Conservation (phyloP, 768 basidiomycete genomes). For the Lactarius hatsudake region DNA sequence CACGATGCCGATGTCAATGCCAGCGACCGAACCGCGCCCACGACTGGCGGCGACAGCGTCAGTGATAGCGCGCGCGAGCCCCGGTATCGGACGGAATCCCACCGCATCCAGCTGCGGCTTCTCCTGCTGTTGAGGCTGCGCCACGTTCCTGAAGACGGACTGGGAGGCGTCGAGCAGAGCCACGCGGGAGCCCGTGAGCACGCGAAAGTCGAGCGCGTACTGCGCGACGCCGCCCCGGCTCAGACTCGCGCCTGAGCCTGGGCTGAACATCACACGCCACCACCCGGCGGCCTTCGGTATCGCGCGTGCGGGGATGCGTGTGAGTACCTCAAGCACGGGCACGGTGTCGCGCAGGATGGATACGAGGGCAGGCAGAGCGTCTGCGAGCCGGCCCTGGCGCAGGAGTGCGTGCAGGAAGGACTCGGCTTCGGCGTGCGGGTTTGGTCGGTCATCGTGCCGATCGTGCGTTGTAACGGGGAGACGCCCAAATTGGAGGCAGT, state of each 20-base stretch:
- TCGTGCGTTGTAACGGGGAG: slow-evolving; percentile 17
- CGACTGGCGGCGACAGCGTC: slow-evolving; percentile 23
- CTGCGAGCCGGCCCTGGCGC: slow-evolving; percentile 62
- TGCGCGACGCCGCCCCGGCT: slow-evolving; percentile 35
- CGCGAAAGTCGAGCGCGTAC: slow-evolving; percentile 76
- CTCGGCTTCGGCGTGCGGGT: slow-evolving; percentile 80
- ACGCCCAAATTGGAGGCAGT: slow-evolving; percentile 71
- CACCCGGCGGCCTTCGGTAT: slow-evolving; percentile 77
- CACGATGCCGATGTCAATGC: slow-evolving; percentile 26
- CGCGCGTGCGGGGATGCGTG: slow-evolving; percentile 44
- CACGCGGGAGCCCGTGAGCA: slow-evolving; percentile 63
- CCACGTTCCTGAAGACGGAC: slow-evolving; percentile 44
- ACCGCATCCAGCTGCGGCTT: slow-evolving; percentile 6
- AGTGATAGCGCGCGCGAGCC: slow-evolving; percentile 10
- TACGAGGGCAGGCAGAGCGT: slow-evolving; percentile 64
- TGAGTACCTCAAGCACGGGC: slow-evolving; percentile 71
- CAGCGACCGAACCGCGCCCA: slow-evolving; percentile 25
- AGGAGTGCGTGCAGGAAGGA: slow-evolving; percentile 71
- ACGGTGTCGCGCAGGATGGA: slow-evolving; percentile 71
- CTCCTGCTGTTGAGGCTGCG: slow-evolving; percentile 25
- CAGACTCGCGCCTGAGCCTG: neutral
- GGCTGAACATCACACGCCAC: slow-evolving; percentile 62
- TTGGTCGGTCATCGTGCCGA: slow-evolving; percentile 39
- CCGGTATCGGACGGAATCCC: slow-evolving; percentile 27
- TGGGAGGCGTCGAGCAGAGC: slow-evolving; percentile 73